Evolutionary conservation across 371 early-diverging fungal genomes (phyloP).

Genomic region (Syncephalis plumigaleata): DNA sequence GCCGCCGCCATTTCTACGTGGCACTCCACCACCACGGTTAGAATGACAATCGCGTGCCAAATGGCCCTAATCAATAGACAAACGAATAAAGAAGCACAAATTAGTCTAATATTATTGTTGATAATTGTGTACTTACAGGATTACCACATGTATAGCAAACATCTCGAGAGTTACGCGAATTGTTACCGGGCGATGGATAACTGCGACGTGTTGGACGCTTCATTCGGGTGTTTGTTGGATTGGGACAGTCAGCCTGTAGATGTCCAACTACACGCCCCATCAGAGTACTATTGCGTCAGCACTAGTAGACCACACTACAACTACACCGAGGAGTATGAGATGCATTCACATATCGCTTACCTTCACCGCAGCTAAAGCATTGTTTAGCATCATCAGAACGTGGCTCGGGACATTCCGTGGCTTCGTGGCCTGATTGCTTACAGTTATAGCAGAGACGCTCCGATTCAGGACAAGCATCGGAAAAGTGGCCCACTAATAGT

Average conservation of each 20-base stretch:
- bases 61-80: conserved; percentile 25
- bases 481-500: too few relatives aligned
- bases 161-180: conserved; percentile 9
- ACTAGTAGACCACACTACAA: not conserved
- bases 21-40: not conserved
- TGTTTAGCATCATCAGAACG: conserved; percentile 19
- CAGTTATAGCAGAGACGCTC: conserved; percentile 27
- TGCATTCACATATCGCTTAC: too few relatives aligned
- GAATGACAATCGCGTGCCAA: conserved; percentile 30
- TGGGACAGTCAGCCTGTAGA: conserved; percentile 32
- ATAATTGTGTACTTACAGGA: conserved; percentile 21
- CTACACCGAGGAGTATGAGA: not conserved
- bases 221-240: conserved; percentile 5
- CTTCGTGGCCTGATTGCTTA: conserved; percentile 24
- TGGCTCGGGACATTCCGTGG: conserved; percentile 22
- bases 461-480: too few relatives aligned
- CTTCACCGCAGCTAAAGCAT: conserved; percentile 10
- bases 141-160: conserved; percentile 36
- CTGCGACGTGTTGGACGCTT: not conserved
- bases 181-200: conserved; percentile 10
- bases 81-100: conserved; percentile 1
- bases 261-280: conserved; percentile 26
- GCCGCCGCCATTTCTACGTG: conserved; percentile 4
- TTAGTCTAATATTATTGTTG: not conserved
- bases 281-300: not conserved